A percentile compares a stretch with the other conserved stretches of the same genome.
Conservation (phyloP, 1,139 yeast species). For the Nakaseomyces uthaithaninus region DNA sequence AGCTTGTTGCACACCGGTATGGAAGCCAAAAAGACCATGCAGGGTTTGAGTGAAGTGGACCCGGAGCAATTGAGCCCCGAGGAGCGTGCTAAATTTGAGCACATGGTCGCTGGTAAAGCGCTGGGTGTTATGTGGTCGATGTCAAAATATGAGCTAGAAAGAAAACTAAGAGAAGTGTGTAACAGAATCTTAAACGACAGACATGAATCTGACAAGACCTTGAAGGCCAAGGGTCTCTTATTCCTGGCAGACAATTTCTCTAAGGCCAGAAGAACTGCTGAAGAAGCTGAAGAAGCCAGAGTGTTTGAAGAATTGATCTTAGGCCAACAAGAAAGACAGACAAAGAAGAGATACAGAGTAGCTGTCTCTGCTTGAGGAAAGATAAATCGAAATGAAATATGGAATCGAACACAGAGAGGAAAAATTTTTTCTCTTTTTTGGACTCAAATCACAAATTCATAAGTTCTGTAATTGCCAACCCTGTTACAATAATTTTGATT, state of each 20-base stretch:
- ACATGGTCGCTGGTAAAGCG: slow-evolving; percentile 62
- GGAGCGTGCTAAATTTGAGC: slow-evolving; percentile 53
- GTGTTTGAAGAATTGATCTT: slow-evolving; percentile 64
- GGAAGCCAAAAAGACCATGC: slow-evolving; percentile 66
- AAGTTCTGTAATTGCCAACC: no score
- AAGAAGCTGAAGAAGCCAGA: slow-evolving; percentile 65
- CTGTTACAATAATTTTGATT: no score
- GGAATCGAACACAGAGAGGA: no score
- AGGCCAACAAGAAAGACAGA: slow-evolving; percentile 34
- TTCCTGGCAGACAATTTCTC: slow-evolving; percentile 50
- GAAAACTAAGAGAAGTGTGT: slow-evolving; percentile 57
- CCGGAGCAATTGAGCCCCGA: slow-evolving; percentile 42
- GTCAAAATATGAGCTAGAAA: slow-evolving; percentile 63
- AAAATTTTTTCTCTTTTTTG: no score
- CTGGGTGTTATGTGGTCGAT: slow-evolving; percentile 74
- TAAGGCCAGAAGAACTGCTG: slow-evolving; percentile 50
- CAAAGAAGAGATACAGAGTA: slow-evolving; percentile 5
- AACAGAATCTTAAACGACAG: slow-evolving; percentile 52
- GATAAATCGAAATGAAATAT: no score
- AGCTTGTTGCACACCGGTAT: slow-evolving; percentile 56
- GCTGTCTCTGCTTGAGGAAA: no score
- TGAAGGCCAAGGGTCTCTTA: slow-evolving; percentile 52
- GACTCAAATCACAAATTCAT: no score
- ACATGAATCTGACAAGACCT: slow-evolving; percentile 40
- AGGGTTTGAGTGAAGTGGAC: slow-evolving; percentile 50